These are phyloP conservation scores for Calonectria henricotiae DNA, from an alignment of 2,329 filamentous ascomycete genomes.

Conservation along the genomic window DNA sequence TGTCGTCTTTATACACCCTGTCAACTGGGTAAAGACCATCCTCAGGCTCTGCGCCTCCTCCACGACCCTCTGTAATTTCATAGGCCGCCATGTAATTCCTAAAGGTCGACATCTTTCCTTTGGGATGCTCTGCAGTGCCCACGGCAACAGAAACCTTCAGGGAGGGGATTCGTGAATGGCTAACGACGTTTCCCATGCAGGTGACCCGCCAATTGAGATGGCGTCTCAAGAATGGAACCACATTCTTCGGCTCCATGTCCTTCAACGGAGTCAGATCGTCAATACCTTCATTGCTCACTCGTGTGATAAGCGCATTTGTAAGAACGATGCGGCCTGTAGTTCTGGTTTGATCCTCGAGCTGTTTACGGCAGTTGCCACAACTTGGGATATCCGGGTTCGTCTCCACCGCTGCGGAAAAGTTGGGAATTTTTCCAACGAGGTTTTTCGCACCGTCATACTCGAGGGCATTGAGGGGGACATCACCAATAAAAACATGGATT, in stretches of 20 bases:
- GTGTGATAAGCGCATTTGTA: slow-evolving; percentile 30
- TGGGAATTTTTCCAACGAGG: background rate
- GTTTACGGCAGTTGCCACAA: slow-evolving; percentile 1
- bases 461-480: background rate
- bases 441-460: background rate
- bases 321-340: slow-evolving; percentile 12
- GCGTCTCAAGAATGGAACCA: background rate
- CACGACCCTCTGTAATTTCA: background rate
- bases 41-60: slow-evolving; percentile 6
- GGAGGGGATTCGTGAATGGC: background rate
- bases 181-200: background rate
- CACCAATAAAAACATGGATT: slow-evolving; percentile 6
- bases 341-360: background rate
- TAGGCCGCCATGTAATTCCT: slow-evolving; percentile 6
- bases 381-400: background rate
- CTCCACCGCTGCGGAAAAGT: slow-evolving; percentile 3
- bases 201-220: slow-evolving; percentile 28
- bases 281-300: background rate
- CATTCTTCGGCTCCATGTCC: slow-evolving; percentile 4
- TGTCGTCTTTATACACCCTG: no score
- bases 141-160: slow-evolving; percentile 22
- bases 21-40: no score
- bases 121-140: slow-evolving; percentile 11
- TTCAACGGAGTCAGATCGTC: background rate
- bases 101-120: slow-evolving; percentile 14